phyloP scores from a whole-genome alignment of 2,329 filamentous ascomycete species.

The Paecilomyces sp. region DNA sequence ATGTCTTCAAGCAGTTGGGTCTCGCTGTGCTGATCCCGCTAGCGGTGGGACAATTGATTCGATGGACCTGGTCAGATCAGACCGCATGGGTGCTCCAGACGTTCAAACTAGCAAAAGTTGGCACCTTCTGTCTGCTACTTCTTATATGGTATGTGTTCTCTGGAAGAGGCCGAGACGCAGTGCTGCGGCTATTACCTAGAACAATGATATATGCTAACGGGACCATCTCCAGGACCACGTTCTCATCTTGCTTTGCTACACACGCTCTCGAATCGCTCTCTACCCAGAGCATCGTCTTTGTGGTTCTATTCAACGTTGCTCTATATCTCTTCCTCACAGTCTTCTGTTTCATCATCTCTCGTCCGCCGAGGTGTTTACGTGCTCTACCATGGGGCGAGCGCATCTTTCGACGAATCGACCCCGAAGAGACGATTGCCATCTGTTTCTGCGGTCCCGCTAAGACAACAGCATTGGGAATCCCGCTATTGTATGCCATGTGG shows the following conservation, averaged over 20 bases:
- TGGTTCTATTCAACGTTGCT: constrained; percentile 60
- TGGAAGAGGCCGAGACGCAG: background rate
- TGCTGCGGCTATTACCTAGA: background rate
- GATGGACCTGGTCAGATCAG: constrained; percentile 46
- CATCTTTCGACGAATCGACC: constrained; percentile 37
- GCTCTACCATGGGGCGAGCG: constrained; percentile 11
- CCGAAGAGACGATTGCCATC: constrained; percentile 59
- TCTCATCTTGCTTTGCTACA: constrained; percentile 50
- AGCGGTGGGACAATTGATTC: constrained; percentile 53
- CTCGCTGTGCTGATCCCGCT: constrained; percentile 61
- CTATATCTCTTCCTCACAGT: constrained; percentile 60
- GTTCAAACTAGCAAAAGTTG: constrained; percentile 45
- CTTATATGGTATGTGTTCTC: constrained; percentile 45
- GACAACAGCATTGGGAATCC: constrained; percentile 63
- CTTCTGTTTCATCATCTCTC: constrained; percentile 45
- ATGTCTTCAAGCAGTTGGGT: constrained; percentile 62
- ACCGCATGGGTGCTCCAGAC: constrained; percentile 39
- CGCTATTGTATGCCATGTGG: constrained; percentile 61
- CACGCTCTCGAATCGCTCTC: constrained; percentile 54
- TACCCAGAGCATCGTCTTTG: constrained; percentile 56
- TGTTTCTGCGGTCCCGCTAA: constrained; percentile 70
- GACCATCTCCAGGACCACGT: constrained; percentile 31
- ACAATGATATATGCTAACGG: constrained; percentile 45
- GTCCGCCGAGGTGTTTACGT: constrained; percentile 20
- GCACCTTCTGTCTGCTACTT: constrained; percentile 40